Evolutionary conservation across 306 rosid species (phyloP).

Genomic region (Sesbania bispinosa): DNA sequence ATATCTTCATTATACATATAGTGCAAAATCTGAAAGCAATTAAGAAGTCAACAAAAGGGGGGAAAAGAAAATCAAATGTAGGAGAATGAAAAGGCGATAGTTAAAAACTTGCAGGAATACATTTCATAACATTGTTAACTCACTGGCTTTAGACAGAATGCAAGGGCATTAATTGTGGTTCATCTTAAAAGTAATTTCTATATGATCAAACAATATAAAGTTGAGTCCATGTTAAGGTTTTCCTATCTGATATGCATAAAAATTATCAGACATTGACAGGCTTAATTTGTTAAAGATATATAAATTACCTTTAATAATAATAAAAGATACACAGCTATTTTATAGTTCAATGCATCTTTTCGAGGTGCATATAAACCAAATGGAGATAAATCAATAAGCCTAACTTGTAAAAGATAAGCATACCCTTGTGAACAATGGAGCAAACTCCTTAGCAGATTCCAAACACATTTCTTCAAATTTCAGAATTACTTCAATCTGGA

Average conservation of each 20-base stretch:
- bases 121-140: not conserved
- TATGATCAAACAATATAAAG: not conserved
- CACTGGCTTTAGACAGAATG: not conserved
- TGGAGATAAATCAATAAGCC: not conserved
- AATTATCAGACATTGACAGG: not conserved
- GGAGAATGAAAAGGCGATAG: not conserved
- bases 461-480: slow-evolving; percentile 88
- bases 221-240: not conserved
- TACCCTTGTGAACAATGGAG: slow-evolving; percentile 74
- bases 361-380: not conserved
- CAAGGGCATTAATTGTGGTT: not conserved
- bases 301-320: not conserved
- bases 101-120: not conserved
- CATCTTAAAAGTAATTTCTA: not conserved
- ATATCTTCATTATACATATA: slow-evolving; percentile 69
- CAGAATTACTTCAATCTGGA: slow-evolving; percentile 89
- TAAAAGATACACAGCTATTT: not conserved
- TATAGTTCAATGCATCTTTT: not conserved
- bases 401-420: not conserved
- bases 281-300: not conserved
- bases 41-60: slow-evolving; percentile 1
- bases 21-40: slow-evolving; percentile 53
- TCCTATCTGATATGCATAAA: not conserved
- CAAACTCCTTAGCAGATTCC: slow-evolving; percentile 83
- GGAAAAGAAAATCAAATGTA: not conserved